Conservation (phyloP, 768 basidiomycete species). For the Tylopilus intermedius region DNA sequence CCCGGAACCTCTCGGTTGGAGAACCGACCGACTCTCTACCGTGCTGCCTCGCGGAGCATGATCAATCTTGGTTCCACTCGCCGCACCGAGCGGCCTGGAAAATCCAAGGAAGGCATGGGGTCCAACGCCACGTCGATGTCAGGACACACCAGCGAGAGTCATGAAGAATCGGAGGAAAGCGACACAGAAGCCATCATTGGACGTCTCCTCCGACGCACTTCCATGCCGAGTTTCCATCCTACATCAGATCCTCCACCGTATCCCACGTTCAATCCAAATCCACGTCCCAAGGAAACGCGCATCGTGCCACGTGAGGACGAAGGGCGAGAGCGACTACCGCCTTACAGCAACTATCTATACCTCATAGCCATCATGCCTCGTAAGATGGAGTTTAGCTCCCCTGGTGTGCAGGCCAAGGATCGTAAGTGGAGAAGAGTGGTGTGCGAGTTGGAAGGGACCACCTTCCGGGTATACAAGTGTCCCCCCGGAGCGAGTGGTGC, state of each 20-base stretch:
- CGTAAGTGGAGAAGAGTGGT: slow-evolving; percentile 87
- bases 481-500: slow-evolving; percentile 40
- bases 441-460: slow-evolving; percentile 91
- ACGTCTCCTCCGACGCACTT: slow-evolving; percentile 53
- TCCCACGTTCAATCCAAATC: slow-evolving; percentile 40
- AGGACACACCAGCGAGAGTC: slow-evolving; percentile 6
- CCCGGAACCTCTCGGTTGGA: slow-evolving; percentile 7
- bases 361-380: slow-evolving; percentile 78
- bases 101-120: slow-evolving; percentile 9
- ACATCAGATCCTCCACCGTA: slow-evolving; percentile 65
- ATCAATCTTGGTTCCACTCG: slow-evolving; percentile 43
- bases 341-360: slow-evolving; percentile 77
- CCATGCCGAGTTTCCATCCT: slow-evolving; percentile 64
- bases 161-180: slow-evolving; percentile 18
- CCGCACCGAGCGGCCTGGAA: slow-evolving; percentile 27
- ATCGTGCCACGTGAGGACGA: slow-evolving; percentile 66
- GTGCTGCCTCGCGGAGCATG: slow-evolving; percentile 61
- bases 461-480: slow-evolving; percentile 69
- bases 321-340: slow-evolving; percentile 73
- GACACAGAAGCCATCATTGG: slow-evolving; percentile 30
- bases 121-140: slow-evolving; percentile 15
- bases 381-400: slow-evolving; percentile 88
- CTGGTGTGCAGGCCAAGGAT: slow-evolving; percentile 84
- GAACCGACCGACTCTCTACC: slow-evolving; percentile 46
- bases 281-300: slow-evolving; percentile 21